These are phyloP conservation scores for Cyberlindnera japonica DNA, from an alignment of 805 yeast species.

Conservation along the genomic window DNA sequence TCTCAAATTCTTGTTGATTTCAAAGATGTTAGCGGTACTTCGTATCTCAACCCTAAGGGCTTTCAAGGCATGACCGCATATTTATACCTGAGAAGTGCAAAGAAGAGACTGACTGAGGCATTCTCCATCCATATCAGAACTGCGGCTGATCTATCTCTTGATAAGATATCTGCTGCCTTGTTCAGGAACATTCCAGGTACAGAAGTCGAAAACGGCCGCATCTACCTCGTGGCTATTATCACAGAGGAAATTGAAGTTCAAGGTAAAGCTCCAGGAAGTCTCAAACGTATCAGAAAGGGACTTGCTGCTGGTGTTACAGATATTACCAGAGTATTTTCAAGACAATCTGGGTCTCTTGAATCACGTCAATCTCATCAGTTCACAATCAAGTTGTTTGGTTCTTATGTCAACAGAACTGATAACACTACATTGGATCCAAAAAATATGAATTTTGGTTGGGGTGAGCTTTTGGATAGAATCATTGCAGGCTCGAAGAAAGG, in stretches of 20 bases:
- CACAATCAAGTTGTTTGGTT: conserved; percentile 66
- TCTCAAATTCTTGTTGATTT: conserved; percentile 73
- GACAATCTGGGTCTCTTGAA: conserved; percentile 54
- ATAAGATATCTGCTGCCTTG: conserved; percentile 72
- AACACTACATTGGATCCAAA: conserved; percentile 34
- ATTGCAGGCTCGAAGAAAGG: conserved; percentile 72
- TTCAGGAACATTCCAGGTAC: conserved; percentile 72
- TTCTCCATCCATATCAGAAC: conserved; percentile 64
- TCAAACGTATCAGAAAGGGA: conserved; percentile 61
- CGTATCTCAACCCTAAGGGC: conserved; percentile 59
- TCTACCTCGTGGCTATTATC: conserved; percentile 71
- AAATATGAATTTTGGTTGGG: conserved; percentile 75
- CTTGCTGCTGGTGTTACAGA: conserved; percentile 88
- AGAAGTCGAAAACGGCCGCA: conserved; percentile 58
- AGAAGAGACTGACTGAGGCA: conserved; percentile 70
- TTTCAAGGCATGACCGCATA: conserved; percentile 70
- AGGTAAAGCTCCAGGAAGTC: conserved; percentile 23
- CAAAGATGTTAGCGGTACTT: conserved; percentile 62
- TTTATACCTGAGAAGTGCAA: conserved; percentile 62
- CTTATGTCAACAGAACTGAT: conserved; percentile 45
- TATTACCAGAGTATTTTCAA: conserved; percentile 71
- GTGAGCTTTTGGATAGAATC: conserved; percentile 75
- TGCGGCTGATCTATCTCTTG: conserved; percentile 54
- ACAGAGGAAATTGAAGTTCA: conserved; percentile 61
- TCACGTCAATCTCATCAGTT: conserved; percentile 69